Percentiles rank a stretch among this genome's conserved stretches.
These are phyloP conservation scores for Suhomyces pyralidae DNA, from an alignment of 805 yeast species.

Conservation along the genomic window DNA sequence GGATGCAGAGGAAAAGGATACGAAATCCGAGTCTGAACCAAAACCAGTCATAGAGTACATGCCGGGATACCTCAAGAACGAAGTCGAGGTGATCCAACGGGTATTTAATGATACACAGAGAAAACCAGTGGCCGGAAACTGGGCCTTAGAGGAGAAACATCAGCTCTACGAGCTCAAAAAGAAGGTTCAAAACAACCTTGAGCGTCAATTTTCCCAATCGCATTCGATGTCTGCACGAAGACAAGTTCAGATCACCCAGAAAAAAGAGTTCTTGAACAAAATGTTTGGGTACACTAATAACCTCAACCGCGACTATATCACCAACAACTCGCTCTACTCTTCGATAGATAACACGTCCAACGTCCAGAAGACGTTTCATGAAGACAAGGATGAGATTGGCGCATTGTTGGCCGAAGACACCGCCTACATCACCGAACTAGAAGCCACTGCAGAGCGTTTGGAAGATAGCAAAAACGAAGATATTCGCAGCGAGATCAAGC, in stretches of 20 bases:
- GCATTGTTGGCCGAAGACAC: conserved; percentile 32
- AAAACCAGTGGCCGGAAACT: not conserved
- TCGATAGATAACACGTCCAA: conserved; percentile 35
- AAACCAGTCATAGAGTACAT: conserved; percentile 14
- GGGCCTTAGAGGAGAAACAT: conserved; percentile 8
- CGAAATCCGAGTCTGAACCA: conserved; percentile 13
- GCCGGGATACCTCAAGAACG: conserved; percentile 41
- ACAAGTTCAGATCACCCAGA: conserved; percentile 39
- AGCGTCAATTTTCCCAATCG: conserved; percentile 30
- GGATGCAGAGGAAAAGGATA: not conserved
- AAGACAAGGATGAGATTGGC: conserved; percentile 40
- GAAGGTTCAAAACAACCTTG: conserved; percentile 27
- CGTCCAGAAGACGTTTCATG: conserved; percentile 38
- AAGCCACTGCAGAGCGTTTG: conserved; percentile 21
- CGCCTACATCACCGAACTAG: conserved; percentile 21
- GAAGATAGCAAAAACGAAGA: conserved; percentile 9
- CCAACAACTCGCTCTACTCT: conserved; percentile 40
- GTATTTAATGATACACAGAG: conserved; percentile 5
- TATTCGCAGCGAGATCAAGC: conserved; percentile 5
- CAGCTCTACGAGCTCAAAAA: conserved; percentile 11
- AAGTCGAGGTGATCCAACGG: conserved; percentile 20
- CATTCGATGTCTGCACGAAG: conserved; percentile 33
- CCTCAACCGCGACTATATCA: conserved; percentile 37
- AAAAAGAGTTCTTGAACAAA: conserved; percentile 36
- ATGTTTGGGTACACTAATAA: conserved; percentile 39